Percentiles rank a stretch among this genome's conserved stretches.
Evolutionary conservation across 345 rosid genomes (phyloP).

Genomic region (Citrus sp.): DNA sequence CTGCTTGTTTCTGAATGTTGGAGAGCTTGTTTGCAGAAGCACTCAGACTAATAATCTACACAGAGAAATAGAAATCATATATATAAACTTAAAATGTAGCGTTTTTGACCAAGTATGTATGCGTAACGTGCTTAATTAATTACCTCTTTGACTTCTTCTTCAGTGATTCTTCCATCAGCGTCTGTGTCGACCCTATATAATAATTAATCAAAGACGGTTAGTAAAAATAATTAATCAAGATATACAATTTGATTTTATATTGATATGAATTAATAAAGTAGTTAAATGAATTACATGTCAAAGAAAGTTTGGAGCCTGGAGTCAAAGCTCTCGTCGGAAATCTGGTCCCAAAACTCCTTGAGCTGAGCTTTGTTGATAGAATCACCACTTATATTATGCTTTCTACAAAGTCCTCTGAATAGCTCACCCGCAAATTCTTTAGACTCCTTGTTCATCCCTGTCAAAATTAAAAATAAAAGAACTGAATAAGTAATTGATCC

Average conservation of each 20-base stretch:
- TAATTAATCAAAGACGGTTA: neutral
- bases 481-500: neutral
- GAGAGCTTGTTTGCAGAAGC: conserved; percentile 90
- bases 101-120: neutral
- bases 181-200: conserved; percentile 70
- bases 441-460: conserved; percentile 86
- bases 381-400: conserved; percentile 55
- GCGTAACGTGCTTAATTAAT: neutral
- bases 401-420: conserved; percentile 69
- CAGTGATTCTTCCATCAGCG: conserved; percentile 79
- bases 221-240: too few relatives aligned
- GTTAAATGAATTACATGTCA: conserved; percentile 54
- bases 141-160: conserved; percentile 85
- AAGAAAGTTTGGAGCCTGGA: conserved; percentile 85
- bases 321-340: conserved; percentile 84
- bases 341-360: conserved; percentile 69
- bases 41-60: conserved; percentile 74
- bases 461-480: neutral
- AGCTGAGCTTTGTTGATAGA: conserved; percentile 66
- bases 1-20: conserved; percentile 76
- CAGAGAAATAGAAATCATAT: neutral
- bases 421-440: conserved; percentile 82
- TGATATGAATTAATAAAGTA: neutral
- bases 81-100: too few relatives aligned
- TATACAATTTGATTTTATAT: neutral